These are phyloP conservation scores for Neofusicoccum ribis DNA, from an alignment of 2,329 filamentous ascomycete species.

Conservation along the genomic window DNA sequence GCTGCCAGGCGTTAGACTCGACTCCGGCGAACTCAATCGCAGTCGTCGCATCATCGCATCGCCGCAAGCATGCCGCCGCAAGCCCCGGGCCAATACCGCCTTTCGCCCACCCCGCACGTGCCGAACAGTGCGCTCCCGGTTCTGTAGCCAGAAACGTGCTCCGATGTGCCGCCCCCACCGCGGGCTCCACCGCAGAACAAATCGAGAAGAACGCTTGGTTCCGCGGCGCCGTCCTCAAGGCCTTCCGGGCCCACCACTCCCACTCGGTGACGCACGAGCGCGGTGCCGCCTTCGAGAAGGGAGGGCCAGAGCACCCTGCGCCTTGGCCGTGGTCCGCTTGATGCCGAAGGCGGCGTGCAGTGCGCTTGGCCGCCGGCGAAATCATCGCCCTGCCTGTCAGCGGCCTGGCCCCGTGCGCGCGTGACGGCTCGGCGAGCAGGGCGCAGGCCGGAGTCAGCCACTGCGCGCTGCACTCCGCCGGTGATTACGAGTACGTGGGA, in stretches of 20 bases:
- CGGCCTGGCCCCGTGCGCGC: neutral
- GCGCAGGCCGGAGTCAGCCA: constrained; percentile 28
- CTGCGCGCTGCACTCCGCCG: constrained; percentile 25
- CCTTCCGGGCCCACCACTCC: constrained; percentile 25
- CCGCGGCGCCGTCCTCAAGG: constrained; percentile 27
- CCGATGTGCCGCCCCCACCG: constrained; percentile 24
- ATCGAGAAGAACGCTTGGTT: constrained; percentile 27
- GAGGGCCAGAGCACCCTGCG: neutral
- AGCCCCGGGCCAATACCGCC: constrained; percentile 21
- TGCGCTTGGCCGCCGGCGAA: constrained; percentile 21
- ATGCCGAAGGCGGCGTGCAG: constrained; percentile 18
- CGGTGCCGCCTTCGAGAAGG: constrained; percentile 23
- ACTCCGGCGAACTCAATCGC: no score
- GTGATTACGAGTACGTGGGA: constrained; percentile 31
- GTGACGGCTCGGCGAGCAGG: neutral
- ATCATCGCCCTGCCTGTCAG: constrained; percentile 25
- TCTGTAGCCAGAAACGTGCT: constrained; percentile 30
- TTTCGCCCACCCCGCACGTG: constrained; percentile 26
- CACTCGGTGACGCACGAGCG: constrained; percentile 30
- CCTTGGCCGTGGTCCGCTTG: constrained; percentile 24
- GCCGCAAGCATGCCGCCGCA: constrained; percentile 18
- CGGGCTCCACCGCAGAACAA: constrained; percentile 21
- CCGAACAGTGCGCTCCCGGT: constrained; percentile 29
- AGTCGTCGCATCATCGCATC: neutral
- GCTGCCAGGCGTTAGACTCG: neutral